Evolutionary conservation across 768 basidiomycete species (phyloP), one percentile per base, ranked within the genome.

Genomic region (Atractiella rhizophila): DNA sequence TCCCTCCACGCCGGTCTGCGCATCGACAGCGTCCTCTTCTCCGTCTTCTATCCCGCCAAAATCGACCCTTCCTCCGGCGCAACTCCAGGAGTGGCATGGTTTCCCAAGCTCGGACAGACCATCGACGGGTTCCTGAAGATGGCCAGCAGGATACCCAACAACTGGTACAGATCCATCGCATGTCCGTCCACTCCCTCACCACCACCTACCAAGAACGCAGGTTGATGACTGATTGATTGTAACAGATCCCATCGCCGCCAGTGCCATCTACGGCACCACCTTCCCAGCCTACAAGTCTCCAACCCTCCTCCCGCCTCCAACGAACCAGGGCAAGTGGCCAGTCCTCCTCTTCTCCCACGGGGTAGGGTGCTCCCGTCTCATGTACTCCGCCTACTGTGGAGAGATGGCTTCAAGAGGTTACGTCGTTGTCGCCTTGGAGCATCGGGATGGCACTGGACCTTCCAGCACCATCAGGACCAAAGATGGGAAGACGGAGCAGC

Each of bases 351-450:
- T 48, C 33, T 29, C 26, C 15, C 47, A 48, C 20, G 47, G 47
- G n/a, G 39, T 45, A 6, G 47, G 43, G 2, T 44, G 47, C 39
- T 40, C 38, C 8, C 47, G 47, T 19, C 33, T 48, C 11, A 35
- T 48, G 32, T 48, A 48, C 38, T n/a, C 19, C n/a, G 48, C 47
- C 12, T 56, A 76, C 43, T 82, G 79, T 53, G 63, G 67, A 2
- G 66, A 68, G 19, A 56, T 85, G 18, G 83, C 82, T 4, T 69
- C 76, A 4, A 65, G 73, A 28, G 83, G 83, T 2, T 73, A 68
- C 45, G 70, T 85, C 4, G 80, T 88, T 3, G 63, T 81, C 32
- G 74, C 78, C 5, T 53, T 85, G 19, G 78, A 85, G 53, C 82
- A 85, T 55, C 66, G 74, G 9, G 83, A 86, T 55, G 81, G 80